Evolutionary conservation across 2,329 filamentous ascomycete species (phyloP), one percentile per base, ranked within the genome.

Genomic region (Akanthomyces lecanii): DNA sequence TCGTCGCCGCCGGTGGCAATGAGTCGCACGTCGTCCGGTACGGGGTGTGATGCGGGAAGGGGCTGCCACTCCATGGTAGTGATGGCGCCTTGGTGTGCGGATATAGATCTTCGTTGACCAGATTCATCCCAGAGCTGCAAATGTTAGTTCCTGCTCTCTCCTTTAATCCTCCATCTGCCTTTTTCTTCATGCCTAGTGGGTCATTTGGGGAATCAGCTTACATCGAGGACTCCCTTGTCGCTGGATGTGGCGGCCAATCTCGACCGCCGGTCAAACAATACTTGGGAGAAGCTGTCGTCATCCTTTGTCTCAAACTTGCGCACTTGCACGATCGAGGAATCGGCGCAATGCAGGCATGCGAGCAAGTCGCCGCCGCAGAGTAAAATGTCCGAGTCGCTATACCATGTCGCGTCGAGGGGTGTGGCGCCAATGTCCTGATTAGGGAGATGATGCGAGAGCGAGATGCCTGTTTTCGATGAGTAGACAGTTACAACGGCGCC

Each of bases 11-110:
- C 85, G 1, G 85, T 85, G 8, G 86, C 85, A 62, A 87, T 79
- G 4, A 88, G 74, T 28, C 86, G 78, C 66, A 87, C 84, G 56
- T 81, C 80, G 7, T 80, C 75, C 23, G 67, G 64, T 8, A 62
- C 71, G 16, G 72, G 68, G 62, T 79, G 77, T n/a, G 62, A 68
- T 6, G 70, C 65, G 2, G 70, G 68, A 21, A 83, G 66, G 12
- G 86, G 85, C 67, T 88, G 86, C 85, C 85, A 89, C 64, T 80
- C 77, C 65, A 88, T 76, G 4, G 81, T 79, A 0, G 84, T 86
- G 59, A 88, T 82, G 28, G 79, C 72, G 23, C 84, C 83, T 62
- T 82, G 80, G 66, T 88, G 86, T 7, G 85, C 85, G 52, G 79
- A 79, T 62, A 87, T 85, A 45, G 83, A 81, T 59, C 79, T 80